phyloP scores from a whole-genome alignment of 805 yeast species.

The Saccharomycopsis capsularis region DNA sequence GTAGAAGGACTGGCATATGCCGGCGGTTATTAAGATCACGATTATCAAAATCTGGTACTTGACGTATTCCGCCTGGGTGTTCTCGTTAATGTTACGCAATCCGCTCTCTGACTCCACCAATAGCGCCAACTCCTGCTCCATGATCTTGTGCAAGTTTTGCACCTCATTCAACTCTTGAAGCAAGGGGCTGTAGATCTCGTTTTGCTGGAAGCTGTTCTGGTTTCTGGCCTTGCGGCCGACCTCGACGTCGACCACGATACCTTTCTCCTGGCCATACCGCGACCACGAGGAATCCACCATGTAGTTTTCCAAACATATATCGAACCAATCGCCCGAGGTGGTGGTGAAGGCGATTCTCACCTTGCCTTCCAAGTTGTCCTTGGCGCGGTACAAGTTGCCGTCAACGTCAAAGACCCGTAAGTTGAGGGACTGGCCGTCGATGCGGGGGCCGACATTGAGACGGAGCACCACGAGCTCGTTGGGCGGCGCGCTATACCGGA shows the following conservation, averaged over 20 bases:
- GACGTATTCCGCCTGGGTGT: constrained; percentile 16
- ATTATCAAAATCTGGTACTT: constrained; percentile 15
- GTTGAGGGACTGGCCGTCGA: constrained; percentile 14
- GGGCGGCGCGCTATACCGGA: constrained; percentile 7
- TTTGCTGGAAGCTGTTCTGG: constrained; percentile 11
- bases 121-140: constrained; percentile 10
- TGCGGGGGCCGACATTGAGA: constrained; percentile 10
- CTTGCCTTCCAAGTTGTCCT: constrained; percentile 9
- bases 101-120: constrained; percentile 21
- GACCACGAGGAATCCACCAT: constrained; percentile 33
- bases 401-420: constrained; percentile 5
- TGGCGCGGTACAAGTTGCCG: constrained; percentile 12
- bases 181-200: constrained; percentile 16
- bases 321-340: constrained; percentile 17
- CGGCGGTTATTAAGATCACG: constrained; percentile 16
- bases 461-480: constrained; percentile 13
- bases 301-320: constrained; percentile 28
- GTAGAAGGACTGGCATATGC: constrained; percentile 19
- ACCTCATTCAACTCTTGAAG: constrained; percentile 2
- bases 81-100: constrained; percentile 24
- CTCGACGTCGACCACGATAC: constrained; percentile 23
- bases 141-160: constrained; percentile 1
- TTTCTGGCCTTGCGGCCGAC: constrained; percentile 11
- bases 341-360: constrained; percentile 16
- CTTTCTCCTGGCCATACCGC: constrained; percentile 25